These are phyloP conservation scores for Euphrasia confusa DNA, from an alignment of 257 asterid species.

Conservation along the genomic window DNA sequence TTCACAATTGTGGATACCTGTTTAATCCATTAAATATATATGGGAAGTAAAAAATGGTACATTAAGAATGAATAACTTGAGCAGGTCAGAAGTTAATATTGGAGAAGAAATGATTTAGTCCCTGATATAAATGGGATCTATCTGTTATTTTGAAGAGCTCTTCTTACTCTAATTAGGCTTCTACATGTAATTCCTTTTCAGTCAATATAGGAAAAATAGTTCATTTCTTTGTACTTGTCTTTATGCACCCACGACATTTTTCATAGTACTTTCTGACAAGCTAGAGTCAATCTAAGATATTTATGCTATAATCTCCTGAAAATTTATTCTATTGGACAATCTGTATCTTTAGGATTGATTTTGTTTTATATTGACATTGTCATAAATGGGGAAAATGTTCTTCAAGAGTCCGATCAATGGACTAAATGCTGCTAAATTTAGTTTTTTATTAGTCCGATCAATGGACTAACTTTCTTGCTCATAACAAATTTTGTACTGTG, in stretches of 20 bases:
- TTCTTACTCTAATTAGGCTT: too few relatives aligned
- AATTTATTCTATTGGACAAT: conserved; percentile 7
- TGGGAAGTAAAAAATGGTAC: too few relatives aligned
- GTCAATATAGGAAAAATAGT: not conserved
- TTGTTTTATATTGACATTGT: conserved; percentile 10
- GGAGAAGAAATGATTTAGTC: too few relatives aligned
- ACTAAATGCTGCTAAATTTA: conserved; percentile 9
- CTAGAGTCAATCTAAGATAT: not conserved
- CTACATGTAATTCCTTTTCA: not conserved
- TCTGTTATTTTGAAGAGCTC: too few relatives aligned
- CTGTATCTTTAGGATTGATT: conserved; percentile 3
- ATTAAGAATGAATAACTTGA: too few relatives aligned
- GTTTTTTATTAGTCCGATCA: conserved; percentile 9
- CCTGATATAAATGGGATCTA: too few relatives aligned
- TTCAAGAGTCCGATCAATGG: conserved; percentile 3
- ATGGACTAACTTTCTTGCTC: conserved; percentile 22
- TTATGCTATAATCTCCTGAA: conserved; percentile 1
- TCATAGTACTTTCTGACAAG: not conserved
- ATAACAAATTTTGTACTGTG: conserved; percentile 23
- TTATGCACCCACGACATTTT: not conserved
- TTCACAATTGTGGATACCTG: too few relatives aligned
- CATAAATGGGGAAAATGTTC: not conserved
- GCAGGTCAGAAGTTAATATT: too few relatives aligned
- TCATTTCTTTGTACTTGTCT: not conserved
- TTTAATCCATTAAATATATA: too few relatives aligned